These are phyloP conservation scores for Podaxis sp. DNA, from an alignment of 768 basidiomycete species.

Conservation along the genomic window DNA sequence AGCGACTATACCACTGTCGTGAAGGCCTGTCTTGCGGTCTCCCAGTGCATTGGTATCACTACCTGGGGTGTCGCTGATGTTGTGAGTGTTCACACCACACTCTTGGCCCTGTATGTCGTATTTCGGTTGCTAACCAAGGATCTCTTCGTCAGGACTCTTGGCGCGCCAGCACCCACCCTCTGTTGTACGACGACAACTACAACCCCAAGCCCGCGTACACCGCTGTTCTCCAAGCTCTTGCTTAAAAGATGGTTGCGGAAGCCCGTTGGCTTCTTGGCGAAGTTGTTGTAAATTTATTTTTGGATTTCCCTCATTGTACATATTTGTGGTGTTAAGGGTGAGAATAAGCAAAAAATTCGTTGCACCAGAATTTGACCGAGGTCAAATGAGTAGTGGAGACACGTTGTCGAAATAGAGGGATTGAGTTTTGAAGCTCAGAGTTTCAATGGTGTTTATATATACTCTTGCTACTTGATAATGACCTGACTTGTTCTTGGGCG, in stretches of 20 bases:
- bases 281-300: background rate
- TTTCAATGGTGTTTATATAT: no score
- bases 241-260: background rate
- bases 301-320: background rate
- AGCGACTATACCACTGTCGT: constrained; percentile 46
- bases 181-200: constrained; percentile 48
- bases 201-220: constrained; percentile 43
- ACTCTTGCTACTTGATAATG: no score
- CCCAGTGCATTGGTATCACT: constrained; percentile 47
- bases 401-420: no score
- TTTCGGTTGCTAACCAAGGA: background rate
- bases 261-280: background rate
- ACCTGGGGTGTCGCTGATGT: constrained; percentile 49
- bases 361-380: no score
- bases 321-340: background rate
- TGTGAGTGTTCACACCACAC: constrained; percentile 26
- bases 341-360: no score
- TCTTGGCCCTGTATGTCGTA: background rate
- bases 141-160: constrained; percentile 40
- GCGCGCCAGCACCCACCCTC: constrained; percentile 40
- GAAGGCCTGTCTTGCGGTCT: constrained; percentile 43
- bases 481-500: no score
- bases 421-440: no score
- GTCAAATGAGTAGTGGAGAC: no score
- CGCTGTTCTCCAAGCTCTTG: constrained; percentile 27